phyloP scores from a whole-genome alignment of 2,329 filamentous ascomycete species.

The Didymella exigua region DNA sequence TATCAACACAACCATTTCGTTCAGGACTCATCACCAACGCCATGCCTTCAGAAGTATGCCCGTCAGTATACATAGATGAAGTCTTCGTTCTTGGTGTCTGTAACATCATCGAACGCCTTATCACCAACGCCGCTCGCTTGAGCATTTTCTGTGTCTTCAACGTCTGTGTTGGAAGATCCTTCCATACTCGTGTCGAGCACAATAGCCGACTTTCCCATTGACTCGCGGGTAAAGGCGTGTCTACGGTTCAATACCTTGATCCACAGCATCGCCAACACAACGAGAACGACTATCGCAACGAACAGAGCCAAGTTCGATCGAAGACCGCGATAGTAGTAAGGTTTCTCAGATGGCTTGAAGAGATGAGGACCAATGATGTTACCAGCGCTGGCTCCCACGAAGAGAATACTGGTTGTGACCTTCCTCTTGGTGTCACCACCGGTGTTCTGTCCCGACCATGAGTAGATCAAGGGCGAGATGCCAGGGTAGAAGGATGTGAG shows the following conservation, averaged over 20 bases:
- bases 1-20: neutral
- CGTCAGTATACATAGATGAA: conserved; percentile 64
- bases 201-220: conserved; percentile 64
- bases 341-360: conserved; percentile 66
- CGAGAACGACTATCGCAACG: conserved; percentile 61
- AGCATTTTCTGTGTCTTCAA: conserved; percentile 34
- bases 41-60: neutral
- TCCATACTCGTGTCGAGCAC: conserved; percentile 66
- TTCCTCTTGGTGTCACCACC: conserved; percentile 74
- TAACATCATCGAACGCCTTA: conserved; percentile 63
- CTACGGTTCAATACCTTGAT: conserved; percentile 60
- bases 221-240: conserved; percentile 61
- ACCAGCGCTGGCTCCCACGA: conserved; percentile 68
- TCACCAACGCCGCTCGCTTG: conserved; percentile 47
- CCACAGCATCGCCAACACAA: conserved; percentile 53
- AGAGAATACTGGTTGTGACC: conserved; percentile 66
- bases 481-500: conserved; percentile 66
- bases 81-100: conserved; percentile 67
- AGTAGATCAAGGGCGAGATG: conserved; percentile 65
- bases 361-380: conserved; percentile 71
- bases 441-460: conserved; percentile 67
- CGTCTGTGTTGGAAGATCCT: conserved; percentile 52
- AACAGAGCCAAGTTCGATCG: conserved; percentile 67
- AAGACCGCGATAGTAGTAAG: conserved; percentile 63
- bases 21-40: neutral